These are phyloP conservation scores for Globisporangium polare DNA, from an alignment of 352 stramenopile genomes.

Conservation along the genomic window DNA sequence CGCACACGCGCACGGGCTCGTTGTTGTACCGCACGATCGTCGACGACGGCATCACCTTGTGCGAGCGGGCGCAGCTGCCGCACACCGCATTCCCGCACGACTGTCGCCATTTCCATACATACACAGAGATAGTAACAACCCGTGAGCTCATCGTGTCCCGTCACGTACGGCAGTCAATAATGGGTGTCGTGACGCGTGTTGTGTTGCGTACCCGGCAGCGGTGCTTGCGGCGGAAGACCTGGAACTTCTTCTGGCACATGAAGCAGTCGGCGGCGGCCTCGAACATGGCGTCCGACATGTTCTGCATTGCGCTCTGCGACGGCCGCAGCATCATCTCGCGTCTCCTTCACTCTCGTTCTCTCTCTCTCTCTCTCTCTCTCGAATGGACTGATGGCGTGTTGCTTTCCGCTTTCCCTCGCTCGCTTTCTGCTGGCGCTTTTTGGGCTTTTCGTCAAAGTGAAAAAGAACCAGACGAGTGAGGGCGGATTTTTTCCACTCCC, in stretches of 20 bases:
- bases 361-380: not conserved
- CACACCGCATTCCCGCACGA: conserved; percentile 79
- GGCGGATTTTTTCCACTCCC: conserved; percentile 10
- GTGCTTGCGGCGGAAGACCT: conserved; percentile 82
- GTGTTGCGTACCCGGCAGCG: conserved; percentile 52
- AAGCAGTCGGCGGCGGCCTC: conserved; percentile 64
- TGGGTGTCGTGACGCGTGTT: not conserved
- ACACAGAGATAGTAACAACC: conserved; percentile 4
- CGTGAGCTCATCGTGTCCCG: not conserved
- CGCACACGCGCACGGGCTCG: conserved; percentile 77
- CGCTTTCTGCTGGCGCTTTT: not conserved
- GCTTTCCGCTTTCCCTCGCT: not conserved
- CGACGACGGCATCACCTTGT: conserved; percentile 68
- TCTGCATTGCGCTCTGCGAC: conserved; percentile 14
- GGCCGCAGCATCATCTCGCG: conserved; percentile 17
- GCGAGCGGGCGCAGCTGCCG: conserved; percentile 62
- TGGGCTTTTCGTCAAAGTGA: conserved; percentile 1
- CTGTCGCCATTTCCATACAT: conserved; percentile 22
- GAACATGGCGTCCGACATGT: conserved; percentile 42
- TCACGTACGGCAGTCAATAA: not conserved
- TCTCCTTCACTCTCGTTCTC: too few relatives aligned
- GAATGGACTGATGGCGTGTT: not conserved
- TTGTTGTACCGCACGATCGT: conserved; percentile 74
- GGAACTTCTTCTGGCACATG: conserved; percentile 84
- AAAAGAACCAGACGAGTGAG: conserved; percentile 8